Percentiles rank a stretch among this genome's conserved stretches.
These are phyloP conservation scores for Penicillium occitanis DNA, from an alignment of 2,329 filamentous ascomycete genomes.

Conservation along the genomic window DNA sequence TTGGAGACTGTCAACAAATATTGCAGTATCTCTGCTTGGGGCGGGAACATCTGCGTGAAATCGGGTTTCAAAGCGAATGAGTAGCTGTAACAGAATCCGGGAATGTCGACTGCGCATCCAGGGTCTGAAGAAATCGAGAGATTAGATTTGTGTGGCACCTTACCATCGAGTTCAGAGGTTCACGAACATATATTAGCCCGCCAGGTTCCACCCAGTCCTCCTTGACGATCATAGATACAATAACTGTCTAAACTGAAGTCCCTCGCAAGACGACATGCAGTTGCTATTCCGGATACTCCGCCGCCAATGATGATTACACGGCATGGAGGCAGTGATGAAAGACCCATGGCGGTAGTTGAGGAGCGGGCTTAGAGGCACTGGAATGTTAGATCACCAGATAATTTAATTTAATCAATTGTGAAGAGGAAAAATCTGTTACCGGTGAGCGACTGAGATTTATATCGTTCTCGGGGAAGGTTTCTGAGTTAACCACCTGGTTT, in stretches of 20 bases:
- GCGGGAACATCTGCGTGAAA: conserved; percentile 13
- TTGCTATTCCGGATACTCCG: conserved; percentile 10
- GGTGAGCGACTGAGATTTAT: background rate
- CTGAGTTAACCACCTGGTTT: background rate
- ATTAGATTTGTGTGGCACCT: background rate
- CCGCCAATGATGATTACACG: conserved; percentile 11
- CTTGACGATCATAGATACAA: conserved; percentile 13
- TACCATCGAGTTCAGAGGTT: background rate
- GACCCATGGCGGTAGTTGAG: background rate
- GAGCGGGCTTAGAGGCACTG: background rate
- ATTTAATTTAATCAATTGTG: background rate
- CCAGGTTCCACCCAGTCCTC: conserved; percentile 6
- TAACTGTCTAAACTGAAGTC: conserved; percentile 9
- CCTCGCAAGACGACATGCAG: background rate
- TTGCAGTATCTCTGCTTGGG: conserved; percentile 2
- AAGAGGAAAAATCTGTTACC: background rate
- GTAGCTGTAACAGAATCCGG: conserved; percentile 13
- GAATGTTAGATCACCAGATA: background rate
- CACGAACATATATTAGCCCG: conserved; percentile 6
- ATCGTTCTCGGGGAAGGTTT: background rate
- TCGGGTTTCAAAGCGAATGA: conserved; percentile 9
- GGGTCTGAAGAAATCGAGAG: background rate
- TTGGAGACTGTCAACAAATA: conserved; percentile 7
- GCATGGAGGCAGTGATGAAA: background rate
- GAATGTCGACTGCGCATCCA: conserved; percentile 16